A percentile compares a stretch with the other conserved stretches of the same genome.
Evolutionary conservation across 2,329 filamentous ascomycete species (phyloP).

Genomic region (Plectosphaerella cucumerina): DNA sequence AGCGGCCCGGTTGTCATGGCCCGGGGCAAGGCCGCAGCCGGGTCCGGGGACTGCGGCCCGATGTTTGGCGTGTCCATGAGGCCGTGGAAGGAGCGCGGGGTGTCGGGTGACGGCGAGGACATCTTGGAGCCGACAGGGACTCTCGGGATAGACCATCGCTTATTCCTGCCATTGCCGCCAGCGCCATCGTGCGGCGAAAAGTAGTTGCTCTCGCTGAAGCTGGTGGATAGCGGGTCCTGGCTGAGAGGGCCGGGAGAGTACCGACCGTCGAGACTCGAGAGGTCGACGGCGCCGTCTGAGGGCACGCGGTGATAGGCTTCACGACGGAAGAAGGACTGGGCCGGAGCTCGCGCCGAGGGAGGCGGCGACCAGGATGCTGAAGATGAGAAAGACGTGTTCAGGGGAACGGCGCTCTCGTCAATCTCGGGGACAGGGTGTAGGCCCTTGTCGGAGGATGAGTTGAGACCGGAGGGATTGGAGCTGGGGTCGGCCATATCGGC

Average conservation of each 20-base stretch:
- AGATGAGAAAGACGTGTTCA: neutral
- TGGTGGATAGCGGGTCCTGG: neutral
- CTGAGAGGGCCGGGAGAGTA: neutral
- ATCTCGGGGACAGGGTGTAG: conserved; percentile 5
- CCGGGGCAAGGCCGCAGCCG: neutral
- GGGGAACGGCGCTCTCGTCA: conserved; percentile 1
- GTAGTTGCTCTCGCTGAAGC: neutral
- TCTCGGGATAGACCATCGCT: conserved; percentile 3
- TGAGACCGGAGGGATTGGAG: too few species aligned
- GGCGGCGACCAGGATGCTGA: neutral
- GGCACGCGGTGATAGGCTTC: conserved; percentile 7
- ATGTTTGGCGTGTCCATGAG: neutral
- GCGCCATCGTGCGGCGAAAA: neutral
- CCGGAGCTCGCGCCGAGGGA: neutral
- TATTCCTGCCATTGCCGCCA: neutral
- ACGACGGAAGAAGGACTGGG: conserved; percentile 1
- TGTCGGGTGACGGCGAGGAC: conserved; percentile 4
- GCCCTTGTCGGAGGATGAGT: neutral
- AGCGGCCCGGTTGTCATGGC: neutral
- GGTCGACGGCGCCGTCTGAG: conserved; percentile 4
- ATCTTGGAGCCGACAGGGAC: conserved; percentile 12
- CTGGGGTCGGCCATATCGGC: too few species aligned
- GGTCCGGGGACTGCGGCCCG: neutral
- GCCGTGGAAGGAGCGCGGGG: conserved; percentile 1
- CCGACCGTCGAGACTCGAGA: conserved; percentile 2